phyloP scores from a whole-genome alignment of 2,329 filamentous ascomycete species.

The Apiospora hydei region DNA sequence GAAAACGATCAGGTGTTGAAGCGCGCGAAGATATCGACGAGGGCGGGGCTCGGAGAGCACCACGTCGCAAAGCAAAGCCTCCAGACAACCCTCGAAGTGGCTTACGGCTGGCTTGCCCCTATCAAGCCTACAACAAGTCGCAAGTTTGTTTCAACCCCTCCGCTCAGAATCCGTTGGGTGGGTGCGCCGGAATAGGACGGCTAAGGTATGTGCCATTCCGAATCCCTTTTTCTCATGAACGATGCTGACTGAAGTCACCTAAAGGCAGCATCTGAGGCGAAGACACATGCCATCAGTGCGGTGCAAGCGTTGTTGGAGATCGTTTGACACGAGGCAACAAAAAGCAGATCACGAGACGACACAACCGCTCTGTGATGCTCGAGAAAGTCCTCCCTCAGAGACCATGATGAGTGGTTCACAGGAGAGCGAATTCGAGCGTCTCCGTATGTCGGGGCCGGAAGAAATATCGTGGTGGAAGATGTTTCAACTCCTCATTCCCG shows the following conservation, averaged over 20 bases:
- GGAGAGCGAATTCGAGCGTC: slow-evolving; percentile 22
- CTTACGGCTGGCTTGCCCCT: slow-evolving; percentile 25
- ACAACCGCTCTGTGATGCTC: not conserved
- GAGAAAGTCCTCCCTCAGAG: not conserved
- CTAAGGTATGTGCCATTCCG: slow-evolving; percentile 21
- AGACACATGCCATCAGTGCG: slow-evolving; percentile 24
- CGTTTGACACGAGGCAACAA: slow-evolving; percentile 22
- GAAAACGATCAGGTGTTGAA: not conserved
- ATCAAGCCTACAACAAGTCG: slow-evolving; percentile 26
- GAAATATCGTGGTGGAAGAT: slow-evolving; percentile 27
- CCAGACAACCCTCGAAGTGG: not conserved
- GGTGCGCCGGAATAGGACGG: slow-evolving; percentile 23
- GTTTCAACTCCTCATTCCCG: slow-evolving; percentile 28
- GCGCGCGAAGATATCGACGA: not conserved
- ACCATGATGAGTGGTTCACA: slow-evolving; percentile 25
- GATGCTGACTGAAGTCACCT: not conserved
- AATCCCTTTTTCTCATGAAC: too few relatives aligned
- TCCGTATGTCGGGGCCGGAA: not conserved
- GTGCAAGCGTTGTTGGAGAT: slow-evolving; percentile 27
- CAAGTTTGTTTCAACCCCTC: slow-evolving; percentile 23
- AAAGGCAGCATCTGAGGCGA: slow-evolving; percentile 28
- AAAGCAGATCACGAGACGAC: slow-evolving; percentile 9
- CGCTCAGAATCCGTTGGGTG: slow-evolving; percentile 22
- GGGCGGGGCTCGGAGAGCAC: not conserved
- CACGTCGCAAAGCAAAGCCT: not conserved